Evolutionary conservation across 495 filamentous ascomycete species (phyloP).

Genomic region (Aspergillus diversus): DNA sequence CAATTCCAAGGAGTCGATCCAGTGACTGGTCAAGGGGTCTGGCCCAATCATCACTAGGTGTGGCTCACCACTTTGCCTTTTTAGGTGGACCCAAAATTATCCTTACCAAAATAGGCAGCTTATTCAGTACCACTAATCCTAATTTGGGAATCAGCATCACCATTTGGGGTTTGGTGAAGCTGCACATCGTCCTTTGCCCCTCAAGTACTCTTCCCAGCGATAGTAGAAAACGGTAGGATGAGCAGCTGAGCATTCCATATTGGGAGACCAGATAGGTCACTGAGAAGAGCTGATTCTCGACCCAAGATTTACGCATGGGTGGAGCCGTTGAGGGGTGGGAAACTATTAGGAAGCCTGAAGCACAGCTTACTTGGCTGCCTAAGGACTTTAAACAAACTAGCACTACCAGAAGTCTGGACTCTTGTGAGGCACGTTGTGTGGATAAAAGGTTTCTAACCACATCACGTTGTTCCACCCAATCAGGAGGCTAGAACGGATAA

Average conservation of each 20-base stretch:
- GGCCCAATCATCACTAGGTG: slow-evolving; percentile 5
- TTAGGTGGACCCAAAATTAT: neutral
- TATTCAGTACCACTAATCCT: neutral
- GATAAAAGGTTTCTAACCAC: neutral
- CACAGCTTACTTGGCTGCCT: neutral
- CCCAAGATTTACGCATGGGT: too few relatives aligned
- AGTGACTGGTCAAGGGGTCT: slow-evolving; percentile 13
- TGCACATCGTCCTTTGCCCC: neutral
- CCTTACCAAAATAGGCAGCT: slow-evolving; percentile 2
- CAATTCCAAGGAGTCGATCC: slow-evolving; percentile 13
- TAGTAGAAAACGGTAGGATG: too few relatives aligned
- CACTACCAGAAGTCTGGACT: neutral
- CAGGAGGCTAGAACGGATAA: neutral
- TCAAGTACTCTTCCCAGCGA: too few relatives aligned
- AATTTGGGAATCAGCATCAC: neutral
- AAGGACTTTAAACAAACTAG: neutral
- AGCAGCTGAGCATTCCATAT: too few relatives aligned
- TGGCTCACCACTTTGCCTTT: slow-evolving; percentile 9
- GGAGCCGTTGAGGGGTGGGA: too few relatives aligned
- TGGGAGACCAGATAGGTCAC: too few relatives aligned
- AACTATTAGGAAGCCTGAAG: neutral
- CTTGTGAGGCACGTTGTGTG: neutral
- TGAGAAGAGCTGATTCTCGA: too few relatives aligned
- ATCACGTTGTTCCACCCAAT: neutral
- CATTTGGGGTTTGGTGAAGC: neutral